Percentiles rank a stretch among this genome's conserved stretches.
These are phyloP conservation scores for Ophiostoma tasmaniense DNA, from an alignment of 2,329 filamentous ascomycete genomes.

Conservation along the genomic window DNA sequence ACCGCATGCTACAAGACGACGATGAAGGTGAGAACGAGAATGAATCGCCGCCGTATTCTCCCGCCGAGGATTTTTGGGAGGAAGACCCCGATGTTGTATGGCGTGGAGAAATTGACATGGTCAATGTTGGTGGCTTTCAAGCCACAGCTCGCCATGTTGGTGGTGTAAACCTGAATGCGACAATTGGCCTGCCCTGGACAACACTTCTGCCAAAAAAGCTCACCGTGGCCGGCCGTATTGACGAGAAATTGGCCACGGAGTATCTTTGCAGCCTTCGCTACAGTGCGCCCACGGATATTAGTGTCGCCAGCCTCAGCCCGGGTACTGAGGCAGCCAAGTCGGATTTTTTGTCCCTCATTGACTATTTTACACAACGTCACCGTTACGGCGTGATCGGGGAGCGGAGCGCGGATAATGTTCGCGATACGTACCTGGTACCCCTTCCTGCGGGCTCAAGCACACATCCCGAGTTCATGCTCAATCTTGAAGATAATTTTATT, in stretches of 20 bases:
- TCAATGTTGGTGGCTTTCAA: slow-evolving; percentile 63
- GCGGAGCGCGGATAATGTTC: slow-evolving; percentile 63
- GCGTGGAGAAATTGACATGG: slow-evolving; percentile 70
- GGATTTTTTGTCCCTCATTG: slow-evolving; percentile 68
- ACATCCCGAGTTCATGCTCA: slow-evolving; percentile 78
- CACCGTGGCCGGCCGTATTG: slow-evolving; percentile 70
- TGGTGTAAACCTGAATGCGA: slow-evolving; percentile 66
- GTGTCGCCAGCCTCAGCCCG: slow-evolving; percentile 65
- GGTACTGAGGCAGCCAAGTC: slow-evolving; percentile 51
- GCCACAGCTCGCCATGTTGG: slow-evolving; percentile 76
- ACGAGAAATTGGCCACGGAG: slow-evolving; percentile 73
- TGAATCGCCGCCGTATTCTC: slow-evolving; percentile 74
- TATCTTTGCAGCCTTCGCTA: slow-evolving; percentile 85
- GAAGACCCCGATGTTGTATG: slow-evolving; percentile 63
- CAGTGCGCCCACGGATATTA: slow-evolving; percentile 72
- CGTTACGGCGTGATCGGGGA: slow-evolving; percentile 83
- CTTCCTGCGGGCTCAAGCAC: slow-evolving; percentile 62
- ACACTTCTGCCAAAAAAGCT: slow-evolving; percentile 64
- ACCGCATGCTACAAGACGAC: slow-evolving; percentile 77
- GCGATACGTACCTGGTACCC: slow-evolving; percentile 86
- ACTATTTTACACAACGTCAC: slow-evolving; percentile 76
- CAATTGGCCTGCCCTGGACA: slow-evolving; percentile 51
- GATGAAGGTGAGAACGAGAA: slow-evolving; percentile 60
- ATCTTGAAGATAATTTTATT: slow-evolving; percentile 76
- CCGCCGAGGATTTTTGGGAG: slow-evolving; percentile 53